Conservation (phyloP, 2,329 filamentous ascomycete genomes). For the Microdochium paspali region DNA sequence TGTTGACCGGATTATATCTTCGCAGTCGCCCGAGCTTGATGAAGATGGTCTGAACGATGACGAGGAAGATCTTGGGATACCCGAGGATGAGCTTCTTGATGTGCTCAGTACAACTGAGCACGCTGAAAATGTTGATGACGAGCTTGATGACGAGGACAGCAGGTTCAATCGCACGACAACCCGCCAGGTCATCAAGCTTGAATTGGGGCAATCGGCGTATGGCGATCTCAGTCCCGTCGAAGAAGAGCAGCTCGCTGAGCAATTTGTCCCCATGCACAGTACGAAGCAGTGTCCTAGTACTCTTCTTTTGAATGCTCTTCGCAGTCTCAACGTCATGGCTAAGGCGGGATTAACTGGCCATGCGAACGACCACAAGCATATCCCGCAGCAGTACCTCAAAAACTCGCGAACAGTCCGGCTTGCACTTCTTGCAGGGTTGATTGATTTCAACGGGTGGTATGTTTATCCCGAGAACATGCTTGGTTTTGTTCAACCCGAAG, state of each 20-base stretch:
- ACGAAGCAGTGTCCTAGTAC: neutral
- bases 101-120: neutral
- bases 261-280: neutral
- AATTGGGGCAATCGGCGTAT: constrained; percentile 1
- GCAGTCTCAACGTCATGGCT: constrained; percentile 1
- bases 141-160: neutral
- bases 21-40: no score
- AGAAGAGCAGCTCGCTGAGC: constrained; percentile 2
- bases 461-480: constrained; percentile 2
- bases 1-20: neutral
- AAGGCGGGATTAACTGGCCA: no score
- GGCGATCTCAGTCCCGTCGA: constrained; percentile 1
- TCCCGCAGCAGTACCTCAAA: constrained; percentile 3
- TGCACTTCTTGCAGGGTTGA: constrained; percentile 4
- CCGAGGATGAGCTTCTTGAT: neutral
- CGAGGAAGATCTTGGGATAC: neutral
- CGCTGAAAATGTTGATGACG: constrained; percentile 1
- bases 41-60: neutral
- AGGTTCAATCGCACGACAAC: neutral
- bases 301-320: constrained; percentile 1
- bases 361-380: neutral
- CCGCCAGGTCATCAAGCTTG: constrained; percentile 1
- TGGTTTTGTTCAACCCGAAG: constrained; percentile 1
- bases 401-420: constrained; percentile 5
- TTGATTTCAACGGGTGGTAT: constrained; percentile 4